Evolutionary conservation across 345 rosid species (phyloP), one percentile per base, ranked within the genome.

Genomic region (Lepidium africanum): DNA sequence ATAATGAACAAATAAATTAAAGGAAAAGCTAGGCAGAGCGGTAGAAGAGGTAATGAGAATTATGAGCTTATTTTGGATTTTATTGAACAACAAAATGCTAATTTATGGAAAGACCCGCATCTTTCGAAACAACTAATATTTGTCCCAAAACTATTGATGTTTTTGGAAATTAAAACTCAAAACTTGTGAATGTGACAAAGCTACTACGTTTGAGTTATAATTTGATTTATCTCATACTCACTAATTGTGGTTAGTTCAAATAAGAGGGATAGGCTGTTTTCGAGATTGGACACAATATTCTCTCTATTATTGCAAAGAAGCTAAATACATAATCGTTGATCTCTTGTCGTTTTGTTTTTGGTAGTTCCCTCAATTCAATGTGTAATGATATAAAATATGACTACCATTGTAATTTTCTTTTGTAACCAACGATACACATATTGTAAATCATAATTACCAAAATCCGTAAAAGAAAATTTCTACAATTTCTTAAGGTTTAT

Each of bases 31-130:
- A 67, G 62, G 68, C 57, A 21, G 21, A 43, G 57, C 73, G 58
- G 60, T 46, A 43, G 63, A 73, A 50, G 73, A 60, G 63, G 68
- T 38, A 67, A 74, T 67, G 55, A 59, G 72, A 23, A 66, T 66
- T 41, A 56, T 59, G 42, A 73, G 56, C 13, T 50, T 58, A 43
- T 65, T 52, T 67, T 59, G 78, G 69, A 67, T 65, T 73, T 57
- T 58, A 73, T 73, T 32, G 67, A 33, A 65, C 48, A 57, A 72
- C 21, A 59, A 55, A 38, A 39, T 39, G 56, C 38, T 32, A 49
- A 11, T 65, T 72, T 57, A 45, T 58, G 72, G 53, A 16, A n/a
- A 32, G 55, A 50, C 23, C 72, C 77, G 61, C 10, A 42, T 32
- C 48, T 60, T 13, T 50, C 47, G 77, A 40, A 50, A 65, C 7